phyloP scores from a whole-genome alignment of 164 flowering plant genomes.

The Magnolia sinica region DNA sequence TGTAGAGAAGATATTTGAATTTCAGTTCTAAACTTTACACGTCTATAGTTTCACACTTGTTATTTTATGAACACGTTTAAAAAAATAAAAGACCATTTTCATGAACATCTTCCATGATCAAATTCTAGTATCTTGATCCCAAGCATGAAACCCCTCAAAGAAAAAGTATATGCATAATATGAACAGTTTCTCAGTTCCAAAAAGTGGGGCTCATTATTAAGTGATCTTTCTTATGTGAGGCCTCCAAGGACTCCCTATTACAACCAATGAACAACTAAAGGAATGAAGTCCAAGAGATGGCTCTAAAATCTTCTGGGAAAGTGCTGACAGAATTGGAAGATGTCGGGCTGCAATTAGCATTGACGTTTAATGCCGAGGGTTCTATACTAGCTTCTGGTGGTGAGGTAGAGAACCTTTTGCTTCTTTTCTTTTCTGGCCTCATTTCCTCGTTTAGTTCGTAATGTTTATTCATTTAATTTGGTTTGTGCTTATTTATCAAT shows the following conservation, averaged over 20 bases:
- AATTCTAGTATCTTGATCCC: no score
- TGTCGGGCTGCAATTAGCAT: slow-evolving; percentile 82
- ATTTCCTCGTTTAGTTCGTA: background rate
- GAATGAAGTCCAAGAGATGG: slow-evolving; percentile 32
- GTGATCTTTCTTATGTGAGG: background rate
- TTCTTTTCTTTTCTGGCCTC: background rate
- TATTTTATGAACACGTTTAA: no score
- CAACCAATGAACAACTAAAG: no score
- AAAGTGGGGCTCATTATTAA: background rate
- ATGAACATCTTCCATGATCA: no score
- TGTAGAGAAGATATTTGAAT: no score
- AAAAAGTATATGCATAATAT: no score
- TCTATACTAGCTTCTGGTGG: slow-evolving; percentile 81
- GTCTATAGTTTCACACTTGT: background rate
- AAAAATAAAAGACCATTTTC: no score
- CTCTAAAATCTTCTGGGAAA: slow-evolving; percentile 56
- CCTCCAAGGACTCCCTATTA: no score
- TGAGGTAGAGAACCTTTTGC: slow-evolving; percentile 52
- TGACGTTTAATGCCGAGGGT: slow-evolving; percentile 69
- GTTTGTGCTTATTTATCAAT: background rate
- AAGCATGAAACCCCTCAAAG: no score
- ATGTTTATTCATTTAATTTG: background rate
- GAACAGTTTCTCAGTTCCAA: background rate
- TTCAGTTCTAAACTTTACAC: background rate
- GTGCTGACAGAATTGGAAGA: slow-evolving; percentile 52